Base-by-base conservation (phyloP, 1,284 basidiomycete species). In the Ustilago loliicola region DNA sequence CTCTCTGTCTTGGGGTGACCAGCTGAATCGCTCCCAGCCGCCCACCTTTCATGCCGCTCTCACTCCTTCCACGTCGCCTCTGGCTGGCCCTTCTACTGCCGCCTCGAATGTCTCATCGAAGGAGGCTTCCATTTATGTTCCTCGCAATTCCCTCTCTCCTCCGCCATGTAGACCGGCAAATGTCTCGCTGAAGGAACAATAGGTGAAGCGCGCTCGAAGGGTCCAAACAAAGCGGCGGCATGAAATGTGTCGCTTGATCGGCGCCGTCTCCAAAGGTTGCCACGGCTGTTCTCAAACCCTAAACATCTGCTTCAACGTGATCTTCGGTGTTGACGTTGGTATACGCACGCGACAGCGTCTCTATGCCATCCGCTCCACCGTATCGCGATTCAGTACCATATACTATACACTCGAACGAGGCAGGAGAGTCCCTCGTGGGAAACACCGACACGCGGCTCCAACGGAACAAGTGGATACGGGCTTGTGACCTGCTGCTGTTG, bases 341-440 rank as follows among this genome's bases (percentile, higher is more conserved):
- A 8, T 7, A 45, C n/a, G 15, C 8, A n/a, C 6, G 21, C 42
- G 21, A 21, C 42, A 7, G 6, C 21, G 42, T 9, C 21, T 11
- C 42, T 21, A 21, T 2, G 42, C n/a, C 19, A 45, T n/a, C 7
- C n/a, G 5, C n/a, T 45, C 36, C 42, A 45, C 10, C 10, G 19
- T 21, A 45, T 21, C 17, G 21, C 42, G n/a, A 21, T 17, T n/a
- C 17, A 21, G 6, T 40, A 15, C 13, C 38, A 21, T 21, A 45
- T n/a, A n/a, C 13, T 40, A 3, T 40, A 6, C 42, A 45, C 19
- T 36, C 5, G 15, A 36, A 36, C 15, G 34, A 36, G 15, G 34
- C 34, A 36, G 34, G 17, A 27, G 48, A 29, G 23, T 50, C 25
- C 51, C 51, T 53, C 51, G 51, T 53, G 51, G 51, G 51, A 53